Percentiles rank a stretch among this genome's conserved stretches.
Evolutionary conservation across 2,329 filamentous ascomycete species (phyloP).

Genomic region (Knoxdaviesia proteae): DNA sequence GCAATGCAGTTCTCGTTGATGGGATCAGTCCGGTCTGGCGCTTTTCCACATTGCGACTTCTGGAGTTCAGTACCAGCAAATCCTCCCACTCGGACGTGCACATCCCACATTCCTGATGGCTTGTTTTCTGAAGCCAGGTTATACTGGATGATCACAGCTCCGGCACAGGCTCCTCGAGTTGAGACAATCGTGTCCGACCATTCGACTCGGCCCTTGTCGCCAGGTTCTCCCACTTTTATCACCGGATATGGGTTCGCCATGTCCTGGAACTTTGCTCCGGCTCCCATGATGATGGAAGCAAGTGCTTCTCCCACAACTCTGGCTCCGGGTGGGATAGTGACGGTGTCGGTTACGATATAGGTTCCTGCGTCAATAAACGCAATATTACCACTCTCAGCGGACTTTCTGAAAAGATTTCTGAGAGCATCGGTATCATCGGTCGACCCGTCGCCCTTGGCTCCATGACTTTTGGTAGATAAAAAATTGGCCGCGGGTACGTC

Average conservation of each 20-base stretch:
- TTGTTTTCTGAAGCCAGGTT: constrained; percentile 33
- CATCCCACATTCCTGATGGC: constrained; percentile 48
- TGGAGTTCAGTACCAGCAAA: constrained; percentile 49
- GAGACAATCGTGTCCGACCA: constrained; percentile 53
- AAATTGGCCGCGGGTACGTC: constrained; percentile 36
- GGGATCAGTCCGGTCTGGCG: constrained; percentile 9
- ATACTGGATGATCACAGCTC: constrained; percentile 53
- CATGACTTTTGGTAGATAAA: constrained; percentile 43
- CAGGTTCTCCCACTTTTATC: constrained; percentile 41
- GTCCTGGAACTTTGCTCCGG: constrained; percentile 33
- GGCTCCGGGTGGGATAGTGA: constrained; percentile 23
- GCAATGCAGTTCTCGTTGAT: constrained; percentile 16
- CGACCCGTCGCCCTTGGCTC: constrained; percentile 50
- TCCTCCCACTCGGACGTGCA: constrained; percentile 57
- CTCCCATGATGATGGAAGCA: constrained; percentile 30
- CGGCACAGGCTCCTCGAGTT: constrained; percentile 43
- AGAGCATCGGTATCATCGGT: constrained; percentile 58
- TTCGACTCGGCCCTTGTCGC: constrained; percentile 45
- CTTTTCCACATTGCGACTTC: constrained; percentile 43
- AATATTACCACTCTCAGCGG: constrained; percentile 30
- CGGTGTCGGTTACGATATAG: constrained; percentile 36
- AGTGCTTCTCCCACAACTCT: constrained; percentile 40
- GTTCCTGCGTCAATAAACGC: constrained; percentile 41
- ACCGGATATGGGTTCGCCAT: constrained; percentile 40
- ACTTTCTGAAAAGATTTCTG: constrained; percentile 37